Conservation (phyloP, 2,329 filamentous ascomycete genomes). For the Drechslerella stenobrocha region DNA sequence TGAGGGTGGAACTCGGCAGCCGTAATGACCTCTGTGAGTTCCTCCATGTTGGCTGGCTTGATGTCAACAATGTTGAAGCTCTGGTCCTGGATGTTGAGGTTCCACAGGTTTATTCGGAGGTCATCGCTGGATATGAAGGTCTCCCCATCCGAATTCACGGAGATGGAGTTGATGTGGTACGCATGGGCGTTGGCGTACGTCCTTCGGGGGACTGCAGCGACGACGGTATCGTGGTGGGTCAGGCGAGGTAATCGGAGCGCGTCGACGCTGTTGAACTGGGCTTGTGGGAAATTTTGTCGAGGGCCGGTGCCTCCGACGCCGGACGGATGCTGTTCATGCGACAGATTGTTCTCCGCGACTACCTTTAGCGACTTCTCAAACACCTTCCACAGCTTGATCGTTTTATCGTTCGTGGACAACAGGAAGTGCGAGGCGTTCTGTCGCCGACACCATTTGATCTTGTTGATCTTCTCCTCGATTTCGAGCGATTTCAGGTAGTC, state of each 20-base stretch:
- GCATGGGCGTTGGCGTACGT: constrained; percentile 98
- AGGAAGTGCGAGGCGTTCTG: constrained; percentile 99
- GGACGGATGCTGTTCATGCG: constrained; percentile 80
- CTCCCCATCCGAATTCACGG: constrained; percentile 99
- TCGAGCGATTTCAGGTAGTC: constrained; percentile 99
- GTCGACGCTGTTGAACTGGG: constrained; percentile 75
- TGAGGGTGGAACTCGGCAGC: constrained; percentile 95
- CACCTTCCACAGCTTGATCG: constrained; percentile 99
- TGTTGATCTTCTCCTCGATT: constrained; percentile 99
- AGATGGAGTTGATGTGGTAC: constrained; percentile 99
- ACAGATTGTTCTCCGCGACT: constrained; percentile 97
- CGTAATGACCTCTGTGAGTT: constrained; percentile 97
- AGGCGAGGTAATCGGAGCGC: constrained; percentile 92
- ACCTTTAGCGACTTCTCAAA: constrained; percentile 99
- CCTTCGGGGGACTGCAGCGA: constrained; percentile 90
- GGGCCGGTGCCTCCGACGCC: constrained; percentile 64
- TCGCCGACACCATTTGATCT: constrained; percentile 99
- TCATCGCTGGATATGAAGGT: constrained; percentile 99
- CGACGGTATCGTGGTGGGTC: constrained; percentile 97
- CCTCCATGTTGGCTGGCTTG: constrained; percentile 99
- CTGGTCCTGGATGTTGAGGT: constrained; percentile 97
- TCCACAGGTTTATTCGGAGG: constrained; percentile 96
- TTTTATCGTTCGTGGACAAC: constrained; percentile 98
- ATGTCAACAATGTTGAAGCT: constrained; percentile 99
- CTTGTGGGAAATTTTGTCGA: constrained; percentile 67